phyloP scores from a whole-genome alignment of 495 filamentous ascomycete species.

The Tetracladium setigerum region DNA sequence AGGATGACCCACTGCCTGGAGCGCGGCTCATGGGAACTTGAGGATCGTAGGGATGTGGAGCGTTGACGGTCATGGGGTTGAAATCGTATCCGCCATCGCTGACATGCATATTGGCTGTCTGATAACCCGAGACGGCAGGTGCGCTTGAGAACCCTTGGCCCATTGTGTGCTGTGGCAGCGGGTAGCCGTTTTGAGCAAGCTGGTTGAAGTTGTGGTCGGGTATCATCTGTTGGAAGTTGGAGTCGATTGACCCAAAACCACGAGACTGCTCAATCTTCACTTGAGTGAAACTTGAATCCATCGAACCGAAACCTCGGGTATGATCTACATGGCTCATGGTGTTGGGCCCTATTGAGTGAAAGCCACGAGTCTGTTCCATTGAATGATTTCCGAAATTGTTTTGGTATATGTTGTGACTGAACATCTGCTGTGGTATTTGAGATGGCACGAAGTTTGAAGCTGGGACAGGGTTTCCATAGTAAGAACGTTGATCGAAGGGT shows the following conservation, averaged over 20 bases:
- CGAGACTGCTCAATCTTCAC: slow-evolving; percentile 11
- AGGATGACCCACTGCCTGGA: slow-evolving; percentile 15
- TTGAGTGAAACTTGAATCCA: slow-evolving; percentile 10
- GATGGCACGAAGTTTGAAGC: neutral
- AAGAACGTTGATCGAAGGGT: slow-evolving; percentile 6
- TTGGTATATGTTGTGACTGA: neutral
- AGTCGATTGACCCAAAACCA: slow-evolving; percentile 7
- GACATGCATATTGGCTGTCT: slow-evolving; percentile 11
- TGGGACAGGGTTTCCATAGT: slow-evolving; percentile 1
- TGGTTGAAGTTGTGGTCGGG: slow-evolving; percentile 7
- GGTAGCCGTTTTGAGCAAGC: slow-evolving; percentile 5
- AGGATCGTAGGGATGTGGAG: slow-evolving; percentile 2
- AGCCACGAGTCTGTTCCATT: slow-evolving; percentile 12
- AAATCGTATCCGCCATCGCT: slow-evolving; percentile 12
- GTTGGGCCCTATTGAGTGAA: slow-evolving; percentile 8
- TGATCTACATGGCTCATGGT: slow-evolving; percentile 10
- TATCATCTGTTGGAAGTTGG: slow-evolving; percentile 6
- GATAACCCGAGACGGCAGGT: slow-evolving; percentile 11
- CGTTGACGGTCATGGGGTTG: slow-evolving; percentile 14
- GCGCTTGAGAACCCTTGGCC: neutral
- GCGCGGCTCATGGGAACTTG: slow-evolving; percentile 19
- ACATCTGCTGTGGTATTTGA: slow-evolving; percentile 4
- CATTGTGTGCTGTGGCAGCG: slow-evolving; percentile 12
- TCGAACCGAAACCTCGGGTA: slow-evolving; percentile 2
- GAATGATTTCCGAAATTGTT: neutral